Evolutionary conservation across 192 early-diverging fungal genomes (phyloP), one percentile per base, ranked within the genome.

Genomic region (Coemansia sp.): DNA sequence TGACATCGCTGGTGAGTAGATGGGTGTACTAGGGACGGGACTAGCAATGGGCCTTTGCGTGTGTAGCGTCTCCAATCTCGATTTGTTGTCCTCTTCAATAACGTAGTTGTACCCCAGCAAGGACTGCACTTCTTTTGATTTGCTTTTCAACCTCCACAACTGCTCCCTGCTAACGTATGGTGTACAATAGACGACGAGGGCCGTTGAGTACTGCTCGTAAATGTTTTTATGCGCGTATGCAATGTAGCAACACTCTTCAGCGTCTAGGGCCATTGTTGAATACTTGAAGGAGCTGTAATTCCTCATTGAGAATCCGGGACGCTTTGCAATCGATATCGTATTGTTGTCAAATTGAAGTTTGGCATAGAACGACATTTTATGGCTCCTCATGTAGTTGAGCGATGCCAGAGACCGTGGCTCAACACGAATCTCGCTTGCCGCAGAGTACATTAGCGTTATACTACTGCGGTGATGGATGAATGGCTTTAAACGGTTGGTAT

Each of bases 281-380:
- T 29, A 60, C 16, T 33, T 60, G 57, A 60, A 60, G 5, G 57
- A 34, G 27, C 2, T 4, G 57, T 60, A 60, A 12, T 60, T 31
- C 31, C 57, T 60, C 57, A 60, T 60, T 33, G 57, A 60, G 18
- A 60, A 60, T 8, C 57, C 57, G 15, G 57, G 57, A 8, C 57
- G 57, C 31, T 60, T 60, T 18, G 57, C 57, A 60, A 60, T 60
- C 13, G 31, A 60, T 60, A 60, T 16, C 4, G 15, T 34, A 34
- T 34, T 60, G 31, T 60, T 60, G 16, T 60, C 57, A 60, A 60
- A 60, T 31, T 8, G 16, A 15, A 60, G 57, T 7, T 60, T 60
- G 33, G 33, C 33, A 16, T 60, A 60, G 18, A 60, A 60, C 33
- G 57, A 34, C 57, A 60, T 60, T 18, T 33, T 60, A 5, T 34